Evolutionary conservation across 208 protist genomes (phyloP).

Genomic region (Wallacemonas rigidus): DNA sequence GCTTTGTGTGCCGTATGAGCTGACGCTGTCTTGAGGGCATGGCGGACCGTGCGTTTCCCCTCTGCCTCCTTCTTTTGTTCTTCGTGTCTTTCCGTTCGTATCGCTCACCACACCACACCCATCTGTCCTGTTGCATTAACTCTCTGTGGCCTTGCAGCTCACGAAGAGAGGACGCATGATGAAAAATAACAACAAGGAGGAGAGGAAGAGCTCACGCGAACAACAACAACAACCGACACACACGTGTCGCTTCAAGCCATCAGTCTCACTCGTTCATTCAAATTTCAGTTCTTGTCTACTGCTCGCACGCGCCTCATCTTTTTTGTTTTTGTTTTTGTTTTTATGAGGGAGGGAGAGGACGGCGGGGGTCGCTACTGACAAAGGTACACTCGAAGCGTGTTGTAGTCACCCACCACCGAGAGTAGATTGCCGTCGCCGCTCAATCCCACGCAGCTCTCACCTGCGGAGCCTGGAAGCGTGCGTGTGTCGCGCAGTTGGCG

Average conservation of each 20-base stretch:
- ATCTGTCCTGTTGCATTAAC: no score
- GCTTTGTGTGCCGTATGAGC: no score
- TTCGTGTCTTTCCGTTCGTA: no score
- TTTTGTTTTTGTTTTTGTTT: background rate
- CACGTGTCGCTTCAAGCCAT: background rate
- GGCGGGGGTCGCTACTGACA: conserved; percentile 31
- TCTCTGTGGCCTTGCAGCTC: no score
- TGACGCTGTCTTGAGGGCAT: no score
- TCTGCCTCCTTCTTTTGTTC: background rate
- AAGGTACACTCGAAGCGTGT: conserved; percentile 31
- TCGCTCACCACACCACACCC: no score
- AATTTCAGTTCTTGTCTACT: no score
- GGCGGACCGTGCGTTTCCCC: background rate
- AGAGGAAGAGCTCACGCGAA: background rate
- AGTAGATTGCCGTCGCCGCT: conserved; percentile 53
- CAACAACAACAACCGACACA: conserved; percentile 2
- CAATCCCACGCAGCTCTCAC: conserved; percentile 43
- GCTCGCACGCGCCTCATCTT: background rate
- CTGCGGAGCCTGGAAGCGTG: conserved; percentile 26
- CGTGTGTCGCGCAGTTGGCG: conserved; percentile 11
- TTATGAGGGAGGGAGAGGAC: conserved; percentile 16
- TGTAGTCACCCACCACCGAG: conserved; percentile 47
- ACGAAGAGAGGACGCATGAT: no score
- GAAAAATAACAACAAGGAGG: background rate
- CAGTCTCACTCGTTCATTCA: no score